Percentiles rank a stretch among this genome's conserved stretches.
Evolutionary conservation across 305 asterid species (phyloP).

Genomic region (Fraxinus sp.): DNA sequence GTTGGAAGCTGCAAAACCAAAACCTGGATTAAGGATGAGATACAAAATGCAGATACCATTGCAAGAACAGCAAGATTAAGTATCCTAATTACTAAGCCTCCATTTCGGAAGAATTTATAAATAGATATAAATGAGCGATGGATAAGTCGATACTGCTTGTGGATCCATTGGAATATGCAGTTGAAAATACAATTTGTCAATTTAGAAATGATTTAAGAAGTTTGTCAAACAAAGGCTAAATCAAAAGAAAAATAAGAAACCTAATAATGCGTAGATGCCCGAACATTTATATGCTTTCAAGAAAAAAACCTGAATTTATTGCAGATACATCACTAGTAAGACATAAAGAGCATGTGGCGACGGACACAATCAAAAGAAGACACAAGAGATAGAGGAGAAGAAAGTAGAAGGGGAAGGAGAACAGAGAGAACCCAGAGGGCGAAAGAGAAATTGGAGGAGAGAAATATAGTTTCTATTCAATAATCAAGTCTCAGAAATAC

Average conservation of each 20-base stretch:
- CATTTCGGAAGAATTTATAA: background rate
- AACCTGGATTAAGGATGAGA: conserved; percentile 21
- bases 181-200: background rate
- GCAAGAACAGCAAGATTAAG: background rate
- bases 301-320: background rate
- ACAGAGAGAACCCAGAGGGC: background rate
- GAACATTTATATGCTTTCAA: background rate
- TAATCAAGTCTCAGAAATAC: background rate
- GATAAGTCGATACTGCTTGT: background rate
- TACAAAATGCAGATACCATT: conserved; percentile 9
- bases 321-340: conserved; percentile 1
- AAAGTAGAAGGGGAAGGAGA: background rate
- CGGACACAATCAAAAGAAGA: background rate
- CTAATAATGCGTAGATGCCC: background rate
- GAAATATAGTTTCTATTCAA: background rate
- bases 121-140: background rate
- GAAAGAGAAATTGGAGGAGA: background rate
- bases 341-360: background rate
- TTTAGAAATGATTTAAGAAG: background rate
- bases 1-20: conserved; percentile 65
- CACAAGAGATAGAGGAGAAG: background rate
- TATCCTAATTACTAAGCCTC: background rate
- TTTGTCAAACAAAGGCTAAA: background rate
- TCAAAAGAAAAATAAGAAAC: background rate
- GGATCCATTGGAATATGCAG: background rate